A percentile compares a stretch with the other conserved stretches of the same genome.
phyloP scores from a whole-genome alignment of 208 protist species.

The Leishmania braziliensis region DNA sequence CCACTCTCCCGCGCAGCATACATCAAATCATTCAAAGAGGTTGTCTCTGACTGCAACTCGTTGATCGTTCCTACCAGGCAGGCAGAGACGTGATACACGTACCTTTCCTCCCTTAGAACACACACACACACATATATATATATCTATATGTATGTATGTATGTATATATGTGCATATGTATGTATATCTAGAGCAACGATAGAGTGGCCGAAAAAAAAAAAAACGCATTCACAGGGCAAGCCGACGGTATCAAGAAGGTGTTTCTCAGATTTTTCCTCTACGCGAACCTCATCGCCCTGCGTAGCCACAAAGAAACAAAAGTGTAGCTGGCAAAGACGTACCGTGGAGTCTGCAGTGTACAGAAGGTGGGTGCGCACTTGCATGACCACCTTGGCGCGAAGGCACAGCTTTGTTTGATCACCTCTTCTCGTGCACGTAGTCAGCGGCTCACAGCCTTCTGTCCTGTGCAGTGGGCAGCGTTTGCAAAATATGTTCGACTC shows the following conservation, averaged over 20 bases:
- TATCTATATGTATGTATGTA: background rate
- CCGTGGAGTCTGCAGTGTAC: background rate
- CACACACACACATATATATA: constrained; percentile 1
- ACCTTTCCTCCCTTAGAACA: background rate
- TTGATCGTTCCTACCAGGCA: background rate
- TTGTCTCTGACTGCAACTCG: background rate
- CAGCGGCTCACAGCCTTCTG: background rate
- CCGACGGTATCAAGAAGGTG: background rate
- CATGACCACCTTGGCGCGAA: background rate
- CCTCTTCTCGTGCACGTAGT: background rate
- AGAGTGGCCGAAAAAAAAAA: background rate
- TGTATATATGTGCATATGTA: constrained; percentile 1
- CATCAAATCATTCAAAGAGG: background rate
- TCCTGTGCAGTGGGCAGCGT: background rate
- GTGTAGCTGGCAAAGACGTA: background rate
- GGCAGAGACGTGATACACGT: background rate
- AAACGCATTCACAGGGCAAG: background rate
- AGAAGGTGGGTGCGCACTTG: background rate
- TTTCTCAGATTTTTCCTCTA: background rate
- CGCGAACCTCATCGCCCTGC: background rate
- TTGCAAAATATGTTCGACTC: constrained; percentile 26
- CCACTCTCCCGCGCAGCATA: background rate
- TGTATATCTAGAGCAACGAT: background rate
- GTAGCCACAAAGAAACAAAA: background rate
- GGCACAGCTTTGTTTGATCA: too few species aligned